Evolutionary conservation across 495 filamentous ascomycete species (phyloP), one percentile per base, ranked within the genome.

Genomic region (Hypoxylon crocopeplum): DNA sequence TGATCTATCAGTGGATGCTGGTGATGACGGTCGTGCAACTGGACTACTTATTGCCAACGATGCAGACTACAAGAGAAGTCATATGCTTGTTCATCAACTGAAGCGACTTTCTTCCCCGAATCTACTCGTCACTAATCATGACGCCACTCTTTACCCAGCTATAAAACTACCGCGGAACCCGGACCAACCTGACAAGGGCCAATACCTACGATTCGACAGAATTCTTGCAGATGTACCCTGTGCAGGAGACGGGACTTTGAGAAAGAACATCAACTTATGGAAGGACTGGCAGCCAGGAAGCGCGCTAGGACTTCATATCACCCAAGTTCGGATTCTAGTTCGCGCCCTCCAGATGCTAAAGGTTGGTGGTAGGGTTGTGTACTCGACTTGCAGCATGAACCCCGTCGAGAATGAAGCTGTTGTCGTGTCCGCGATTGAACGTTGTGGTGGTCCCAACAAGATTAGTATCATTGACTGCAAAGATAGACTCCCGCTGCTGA

Each of bases 311-410:
- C 82, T 98, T 10, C 86, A 96, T 70, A 70, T 84, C 15, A 92
- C 88, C 1, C 94, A 98, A 72, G 82, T 88, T 25, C 83, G 93
- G 6, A 98, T 98, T 66, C 79, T 98, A 45, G 88, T 96, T 45
- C 89, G 95, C 48, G 92, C 92, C 15, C 78, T 98, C 41, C 95
- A 98, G 75, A 93, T 98, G 90, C 80, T 98, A 16, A 98, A 97
- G 75, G 88, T 90, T 34, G 94, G 94, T 25, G 94, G 94, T 54
- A 84, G 91, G 39, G 88, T 97, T 7, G 92, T 98, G 21, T 98
- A 98, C 76, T 97, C 93, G 5, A 98, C 94, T 12, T 98, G 94
- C 78, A 95, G 91, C 72, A 89, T 98, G 88, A 98, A 97, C 73
- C 93, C 94, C 0, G 81, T 98, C 17, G 94, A 98, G 72, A 96